Base-by-base conservation (phyloP, 1,284 basidiomycete genomes). In the Fomes fomentarius region DNA sequence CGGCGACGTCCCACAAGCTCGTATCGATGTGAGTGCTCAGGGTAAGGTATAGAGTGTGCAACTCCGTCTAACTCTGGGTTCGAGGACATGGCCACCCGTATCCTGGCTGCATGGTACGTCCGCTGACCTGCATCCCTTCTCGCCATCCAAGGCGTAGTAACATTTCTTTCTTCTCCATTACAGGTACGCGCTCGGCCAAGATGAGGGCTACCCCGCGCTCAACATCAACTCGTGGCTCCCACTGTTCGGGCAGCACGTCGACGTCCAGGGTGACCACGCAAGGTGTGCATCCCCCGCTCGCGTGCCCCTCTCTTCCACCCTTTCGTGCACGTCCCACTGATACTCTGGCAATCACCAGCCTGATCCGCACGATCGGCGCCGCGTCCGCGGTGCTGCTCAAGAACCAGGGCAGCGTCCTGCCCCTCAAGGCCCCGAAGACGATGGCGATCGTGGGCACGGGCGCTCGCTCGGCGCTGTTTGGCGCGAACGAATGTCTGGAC, bases 251-350 rank as follows among this genome's bases (percentile, higher is more conserved):
- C 76, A 69, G 6, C 82, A 86, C 56, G 78, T 89, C 33, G 76
- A 92, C 63, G 89, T 90, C 1, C 83, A 85, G 66, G 80, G 70
- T 7, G 76, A 87, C 63, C 89, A 91, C 58, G 78, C 76, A 56
- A 75, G 78, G 81, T 79, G 57, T 39, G 72, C 30, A 25, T 24
- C 41, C 15, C 25, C 3, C 41, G n/a, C 8, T 22, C 22, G 8
- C 31, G 11, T 33, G 2, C 31, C 2, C 15, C 15, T 5, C 5
- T 15, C 10, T n/a, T n/a, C n/a, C n/a, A n/a, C n/a, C n/a, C n/a
- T n/a, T n/a, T n/a, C n/a, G n/a, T n/a, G n/a, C n/a, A n/a, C n/a
- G n/a, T n/a, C n/a, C 15, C 21, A 22, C 10, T 22, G 11, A n/a
- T n/a, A n/a, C n/a, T n/a, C n/a, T n/a, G n/a, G n/a, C n/a, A n/a